These are phyloP conservation scores for Hemileia vastatrix DNA, from an alignment of 1,284 basidiomycete species.

Conservation along the genomic window DNA sequence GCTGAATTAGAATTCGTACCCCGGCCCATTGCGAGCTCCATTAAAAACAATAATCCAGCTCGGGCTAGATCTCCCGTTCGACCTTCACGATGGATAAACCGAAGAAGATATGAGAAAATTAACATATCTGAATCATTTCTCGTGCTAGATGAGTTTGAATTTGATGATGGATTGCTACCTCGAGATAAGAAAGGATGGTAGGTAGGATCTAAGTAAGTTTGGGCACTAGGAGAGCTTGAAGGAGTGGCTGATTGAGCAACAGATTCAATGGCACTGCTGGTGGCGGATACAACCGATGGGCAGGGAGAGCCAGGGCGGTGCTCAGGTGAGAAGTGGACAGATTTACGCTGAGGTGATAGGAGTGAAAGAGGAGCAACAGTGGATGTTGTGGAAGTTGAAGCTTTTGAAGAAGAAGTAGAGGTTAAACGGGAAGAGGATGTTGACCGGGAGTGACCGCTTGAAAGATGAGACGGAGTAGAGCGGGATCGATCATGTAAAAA, in stretches of 20 bases:
- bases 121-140: slow-evolving; percentile 88
- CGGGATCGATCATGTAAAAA: slow-evolving; percentile 76
- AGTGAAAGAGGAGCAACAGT: slow-evolving; percentile 55
- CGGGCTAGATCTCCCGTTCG: slow-evolving; percentile 87
- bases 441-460: slow-evolving; percentile 26
- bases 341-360: slow-evolving; percentile 45
- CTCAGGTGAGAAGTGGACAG: slow-evolving; percentile 21
- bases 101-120: slow-evolving; percentile 86
- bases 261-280: background rate
- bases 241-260: slow-evolving; percentile 46
- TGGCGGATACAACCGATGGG: background rate
- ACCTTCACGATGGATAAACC: slow-evolving; percentile 89
- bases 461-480: slow-evolving; percentile 1
- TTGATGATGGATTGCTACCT: slow-evolving; percentile 8
- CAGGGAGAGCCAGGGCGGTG: slow-evolving; percentile 7
- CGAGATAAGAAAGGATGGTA: slow-evolving; percentile 11
- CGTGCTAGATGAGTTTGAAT: slow-evolving; percentile 41
- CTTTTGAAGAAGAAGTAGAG: slow-evolving; percentile 55
- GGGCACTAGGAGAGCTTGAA: slow-evolving; percentile 55
- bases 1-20: slow-evolving; percentile 38
- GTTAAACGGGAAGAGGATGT: slow-evolving; percentile 47
- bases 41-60: slow-evolving; percentile 77
- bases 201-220: slow-evolving; percentile 50
- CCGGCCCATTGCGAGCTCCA: slow-evolving; percentile 80
- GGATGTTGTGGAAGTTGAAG: slow-evolving; percentile 58